Percentiles rank a stretch among this genome's conserved stretches.
These are phyloP conservation scores for Dendrocalamus sinicus DNA, from an alignment of 176 grass and related monocot species.

Conservation along the genomic window DNA sequence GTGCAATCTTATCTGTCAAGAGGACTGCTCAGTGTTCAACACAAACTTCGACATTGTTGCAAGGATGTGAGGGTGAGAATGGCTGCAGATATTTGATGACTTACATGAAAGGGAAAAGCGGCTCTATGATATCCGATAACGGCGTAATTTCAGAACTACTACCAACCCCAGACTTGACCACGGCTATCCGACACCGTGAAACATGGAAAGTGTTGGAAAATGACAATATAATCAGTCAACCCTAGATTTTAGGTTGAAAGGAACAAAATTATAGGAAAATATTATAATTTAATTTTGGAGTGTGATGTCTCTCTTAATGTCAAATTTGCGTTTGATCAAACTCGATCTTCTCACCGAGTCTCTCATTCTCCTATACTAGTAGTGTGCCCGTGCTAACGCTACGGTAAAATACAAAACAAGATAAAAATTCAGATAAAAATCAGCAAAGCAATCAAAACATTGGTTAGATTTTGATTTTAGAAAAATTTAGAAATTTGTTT, in stretches of 20 bases:
- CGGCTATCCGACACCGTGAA: constrained; percentile 1
- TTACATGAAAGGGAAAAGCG: background rate
- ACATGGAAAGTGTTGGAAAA: background rate
- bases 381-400: too few relatives aligned
- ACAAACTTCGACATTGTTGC: constrained; percentile 29
- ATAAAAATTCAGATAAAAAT: too few relatives aligned
- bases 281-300: background rate
- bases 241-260: background rate
- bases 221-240: background rate
- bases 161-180: background rate
- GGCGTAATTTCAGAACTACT: background rate
- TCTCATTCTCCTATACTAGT: background rate
- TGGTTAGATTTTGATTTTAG: too few relatives aligned
- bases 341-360: background rate
- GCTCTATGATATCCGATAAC: background rate
- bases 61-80: background rate
- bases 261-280: background rate
- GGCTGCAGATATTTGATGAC: background rate
- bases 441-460: too few relatives aligned
- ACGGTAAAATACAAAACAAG: too few relatives aligned
- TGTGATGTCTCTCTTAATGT: background rate
- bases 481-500: too few relatives aligned
- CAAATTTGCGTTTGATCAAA: background rate
- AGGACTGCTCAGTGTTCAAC: background rate
- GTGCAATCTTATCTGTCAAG: constrained; percentile 41